Evolutionary conservation across 1,284 basidiomycete species (phyloP), one percentile per base, ranked within the genome.

Genomic region (Lignosus rhinocerotis): DNA sequence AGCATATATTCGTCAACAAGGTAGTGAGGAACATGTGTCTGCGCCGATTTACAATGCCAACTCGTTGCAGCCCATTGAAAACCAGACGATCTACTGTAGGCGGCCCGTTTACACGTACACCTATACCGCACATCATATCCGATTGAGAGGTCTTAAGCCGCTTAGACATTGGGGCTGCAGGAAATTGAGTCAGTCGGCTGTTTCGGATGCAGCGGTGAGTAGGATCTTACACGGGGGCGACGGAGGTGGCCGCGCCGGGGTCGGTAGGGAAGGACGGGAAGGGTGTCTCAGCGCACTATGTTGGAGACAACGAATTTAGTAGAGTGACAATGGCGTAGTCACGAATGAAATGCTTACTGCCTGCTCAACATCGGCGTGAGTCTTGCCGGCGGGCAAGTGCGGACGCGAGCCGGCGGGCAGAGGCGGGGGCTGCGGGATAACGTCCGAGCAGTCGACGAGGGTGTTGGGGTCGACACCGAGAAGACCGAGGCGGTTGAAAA

Each of bases 401-500:
- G 52, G 52, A 25, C 31, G 45, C 5, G 14, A 12, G 53, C 17
- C 36, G 12, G 45, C 45, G 16, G 44, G 44, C 9, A 42, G 38
- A 2, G 52, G 52, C 32, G 52, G 52, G 6, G 68, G 63, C 33
- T 47, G 42, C 8, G 68, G 68, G 42, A 73, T 67, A 36, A 70
- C 67, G 19, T 69, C 70, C 16, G 69, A 69, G 60, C 71, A 49
- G 47, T 49, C 47, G 12, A 51, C 19, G 38, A 51, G 50, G 7
- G 21, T 41, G 50, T 30, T 51, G 39, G 30, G 25, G 50, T 51
- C 50, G 8, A 51, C 50, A 19, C 50, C 50, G 10, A 51, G 50
- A 30, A 51, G 50, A 11, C 19, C 50, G 14, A 51, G 50, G 2
- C 50, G 50, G 50, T 39, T 39, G 19, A 51, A 30, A 16, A 51